Evolutionary conservation across 2,329 filamentous ascomycete species (phyloP).

Genomic region (Remersonia thermophila): DNA sequence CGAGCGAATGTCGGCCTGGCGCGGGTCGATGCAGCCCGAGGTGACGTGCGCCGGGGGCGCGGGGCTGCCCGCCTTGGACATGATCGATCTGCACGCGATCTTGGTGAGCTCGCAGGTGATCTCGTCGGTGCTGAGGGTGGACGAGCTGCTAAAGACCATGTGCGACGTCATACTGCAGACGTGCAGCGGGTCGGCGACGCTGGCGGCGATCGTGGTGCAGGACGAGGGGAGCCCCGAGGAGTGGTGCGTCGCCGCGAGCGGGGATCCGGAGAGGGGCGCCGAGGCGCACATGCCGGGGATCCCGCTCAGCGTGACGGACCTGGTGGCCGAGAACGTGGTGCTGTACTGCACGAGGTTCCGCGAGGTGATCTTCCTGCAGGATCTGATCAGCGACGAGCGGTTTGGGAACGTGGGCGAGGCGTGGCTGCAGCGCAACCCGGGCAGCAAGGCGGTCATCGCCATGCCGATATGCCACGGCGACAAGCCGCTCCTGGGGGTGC

Average conservation of each 20-base stretch:
- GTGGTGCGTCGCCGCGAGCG: constrained; percentile 65
- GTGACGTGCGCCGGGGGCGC: constrained; percentile 30
- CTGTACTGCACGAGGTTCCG: constrained; percentile 66
- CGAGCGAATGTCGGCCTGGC: constrained; percentile 50
- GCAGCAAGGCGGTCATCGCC: constrained; percentile 65
- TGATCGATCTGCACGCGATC: constrained; percentile 71
- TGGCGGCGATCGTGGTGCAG: constrained; percentile 63
- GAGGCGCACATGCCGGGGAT: constrained; percentile 54
- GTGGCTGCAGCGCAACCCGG: constrained; percentile 56
- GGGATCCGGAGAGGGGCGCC: constrained; percentile 57
- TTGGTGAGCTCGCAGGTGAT: constrained; percentile 68
- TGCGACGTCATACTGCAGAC: constrained; percentile 70
- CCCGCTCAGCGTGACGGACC: constrained; percentile 50
- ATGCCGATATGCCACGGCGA: constrained; percentile 65
- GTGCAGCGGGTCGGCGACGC: constrained; percentile 56
- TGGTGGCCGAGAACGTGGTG: constrained; percentile 66
- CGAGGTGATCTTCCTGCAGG: constrained; percentile 61
- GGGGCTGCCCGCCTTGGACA: constrained; percentile 63
- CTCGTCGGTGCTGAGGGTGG: constrained; percentile 64
- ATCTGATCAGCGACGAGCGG: constrained; percentile 62
- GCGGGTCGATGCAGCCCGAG: constrained; percentile 46
- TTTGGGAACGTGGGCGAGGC: constrained; percentile 62
- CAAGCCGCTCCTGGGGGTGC: constrained; percentile 56
- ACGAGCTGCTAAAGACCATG: constrained; percentile 67
- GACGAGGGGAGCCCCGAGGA: constrained; percentile 37